Evolutionary conservation across 768 basidiomycete genomes (phyloP).

Genomic region (Kwoniella dendrophila): DNA sequence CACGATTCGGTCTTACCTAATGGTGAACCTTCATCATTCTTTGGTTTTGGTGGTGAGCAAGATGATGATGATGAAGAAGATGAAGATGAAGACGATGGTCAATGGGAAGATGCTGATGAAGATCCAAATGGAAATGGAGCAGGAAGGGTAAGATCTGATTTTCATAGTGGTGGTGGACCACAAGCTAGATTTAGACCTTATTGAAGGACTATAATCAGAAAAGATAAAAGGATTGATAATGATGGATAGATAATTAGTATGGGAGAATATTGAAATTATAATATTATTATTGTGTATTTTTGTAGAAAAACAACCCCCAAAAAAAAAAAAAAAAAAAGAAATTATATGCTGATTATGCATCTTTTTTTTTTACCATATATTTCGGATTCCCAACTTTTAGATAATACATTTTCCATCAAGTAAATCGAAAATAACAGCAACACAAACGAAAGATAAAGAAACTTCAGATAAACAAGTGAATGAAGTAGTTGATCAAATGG

Average conservation of each 20-base stretch:
- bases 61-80: constrained; percentile 32
- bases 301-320: no score
- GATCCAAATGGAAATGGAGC: constrained; percentile 22
- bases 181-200: constrained; percentile 49
- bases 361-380: no score
- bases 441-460: constrained; percentile 2
- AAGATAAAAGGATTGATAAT: not conserved
- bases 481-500: constrained; percentile 29
- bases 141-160: constrained; percentile 52
- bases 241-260: not conserved
- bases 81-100: constrained; percentile 31
- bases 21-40: constrained; percentile 44
- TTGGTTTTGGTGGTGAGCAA: constrained; percentile 34
- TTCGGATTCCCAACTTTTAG: no score
- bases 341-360: no score
- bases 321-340: no score
- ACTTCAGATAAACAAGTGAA: not conserved
- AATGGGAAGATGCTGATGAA: constrained; percentile 30
- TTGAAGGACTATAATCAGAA: not conserved
- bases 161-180: constrained; percentile 50
- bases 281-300: no score
- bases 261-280: not conserved
- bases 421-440: not conserved
- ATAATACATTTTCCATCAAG: not conserved
- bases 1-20: constrained; percentile 39